Percentiles rank a stretch among this genome's conserved stretches.
Conservation (phyloP, 2,329 filamentous ascomycete genomes). For the Neofusicoccum kwambonambiense region DNA sequence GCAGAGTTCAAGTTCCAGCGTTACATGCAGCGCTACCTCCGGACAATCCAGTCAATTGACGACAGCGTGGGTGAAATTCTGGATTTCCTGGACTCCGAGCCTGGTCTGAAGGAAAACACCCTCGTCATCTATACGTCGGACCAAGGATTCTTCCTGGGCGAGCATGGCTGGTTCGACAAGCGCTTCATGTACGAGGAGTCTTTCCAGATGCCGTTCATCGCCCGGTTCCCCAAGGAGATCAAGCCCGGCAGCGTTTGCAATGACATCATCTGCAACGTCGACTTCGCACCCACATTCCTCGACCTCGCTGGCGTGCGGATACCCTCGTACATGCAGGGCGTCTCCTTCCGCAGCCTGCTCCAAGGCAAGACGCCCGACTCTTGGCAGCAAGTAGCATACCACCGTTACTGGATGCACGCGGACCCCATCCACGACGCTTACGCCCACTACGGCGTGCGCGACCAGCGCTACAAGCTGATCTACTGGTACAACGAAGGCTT, state of each 20-base stretch:
- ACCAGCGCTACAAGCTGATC: constrained; percentile 56
- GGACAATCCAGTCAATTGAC: constrained; percentile 53
- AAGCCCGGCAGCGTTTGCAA: constrained; percentile 39
- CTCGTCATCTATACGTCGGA: constrained; percentile 56
- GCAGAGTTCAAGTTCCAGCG: constrained; percentile 57
- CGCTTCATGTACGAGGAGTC: constrained; percentile 59
- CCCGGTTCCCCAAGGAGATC: constrained; percentile 48
- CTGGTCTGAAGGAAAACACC: constrained; percentile 45
- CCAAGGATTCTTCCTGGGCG: constrained; percentile 57
- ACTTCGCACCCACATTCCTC: constrained; percentile 54
- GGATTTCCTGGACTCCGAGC: constrained; percentile 45
- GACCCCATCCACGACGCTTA: constrained; percentile 51
- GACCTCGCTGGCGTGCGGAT: constrained; percentile 43
- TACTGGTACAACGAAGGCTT: constrained; percentile 57
- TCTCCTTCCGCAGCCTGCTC: constrained; percentile 43
- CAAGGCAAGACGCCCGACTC: constrained; percentile 38
- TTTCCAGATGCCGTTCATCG: constrained; percentile 57
- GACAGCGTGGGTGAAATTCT: constrained; percentile 54
- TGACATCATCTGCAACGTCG: constrained; percentile 55
- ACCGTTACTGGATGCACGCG: constrained; percentile 58
- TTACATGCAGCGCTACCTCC: constrained; percentile 57
- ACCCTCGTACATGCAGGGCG: constrained; percentile 55
- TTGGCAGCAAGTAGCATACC: constrained; percentile 55
- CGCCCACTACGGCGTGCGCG: constrained; percentile 54
- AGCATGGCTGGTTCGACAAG: constrained; percentile 60